Evolutionary conservation across 1,284 basidiomycete genomes (phyloP).

Genomic region (Tausonia pullulans): DNA sequence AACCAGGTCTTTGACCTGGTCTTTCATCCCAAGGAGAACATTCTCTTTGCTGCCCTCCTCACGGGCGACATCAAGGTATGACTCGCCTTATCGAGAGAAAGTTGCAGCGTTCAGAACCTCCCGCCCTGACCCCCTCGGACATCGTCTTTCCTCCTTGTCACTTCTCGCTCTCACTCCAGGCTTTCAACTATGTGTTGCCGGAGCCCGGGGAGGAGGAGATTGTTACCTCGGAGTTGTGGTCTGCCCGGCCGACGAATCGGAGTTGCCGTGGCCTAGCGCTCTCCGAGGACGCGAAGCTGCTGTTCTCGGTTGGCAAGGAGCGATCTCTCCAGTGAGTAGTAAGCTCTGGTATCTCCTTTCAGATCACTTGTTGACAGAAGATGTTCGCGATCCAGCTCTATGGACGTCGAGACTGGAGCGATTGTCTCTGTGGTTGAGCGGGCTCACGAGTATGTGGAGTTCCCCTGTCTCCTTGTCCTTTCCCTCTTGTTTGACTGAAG

Average conservation of each 20-base stretch:
- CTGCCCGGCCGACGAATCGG: constrained; percentile 36
- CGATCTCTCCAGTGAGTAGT: constrained; percentile 62
- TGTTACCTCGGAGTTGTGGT: constrained; percentile 22
- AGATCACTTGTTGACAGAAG: neutral
- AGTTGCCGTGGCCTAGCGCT: constrained; percentile 64
- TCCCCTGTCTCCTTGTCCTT: neutral
- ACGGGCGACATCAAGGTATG: constrained; percentile 74
- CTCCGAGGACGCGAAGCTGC: constrained; percentile 48
- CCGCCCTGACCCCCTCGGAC: neutral
- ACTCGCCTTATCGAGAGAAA: constrained; percentile 31
- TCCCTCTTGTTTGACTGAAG: constrained; percentile 15
- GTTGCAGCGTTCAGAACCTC: neutral
- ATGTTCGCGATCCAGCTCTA: constrained; percentile 40
- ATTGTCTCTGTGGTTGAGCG: constrained; percentile 49
- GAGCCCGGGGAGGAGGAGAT: constrained; percentile 34
- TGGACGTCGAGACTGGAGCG: constrained; percentile 56
- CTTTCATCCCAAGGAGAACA: constrained; percentile 62
- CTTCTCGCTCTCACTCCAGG: neutral
- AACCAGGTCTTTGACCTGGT: constrained; percentile 74
- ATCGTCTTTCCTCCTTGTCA: neutral
- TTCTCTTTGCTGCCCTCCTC: constrained; percentile 67
- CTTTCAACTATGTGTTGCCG: constrained; percentile 37
- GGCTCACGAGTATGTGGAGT: constrained; percentile 63
- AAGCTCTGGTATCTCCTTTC: neutral
- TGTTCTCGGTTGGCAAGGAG: constrained; percentile 76